These are phyloP conservation scores for Umbelopsis sp. DNA, from an alignment of 192 early-diverging fungal species.

Conservation along the genomic window DNA sequence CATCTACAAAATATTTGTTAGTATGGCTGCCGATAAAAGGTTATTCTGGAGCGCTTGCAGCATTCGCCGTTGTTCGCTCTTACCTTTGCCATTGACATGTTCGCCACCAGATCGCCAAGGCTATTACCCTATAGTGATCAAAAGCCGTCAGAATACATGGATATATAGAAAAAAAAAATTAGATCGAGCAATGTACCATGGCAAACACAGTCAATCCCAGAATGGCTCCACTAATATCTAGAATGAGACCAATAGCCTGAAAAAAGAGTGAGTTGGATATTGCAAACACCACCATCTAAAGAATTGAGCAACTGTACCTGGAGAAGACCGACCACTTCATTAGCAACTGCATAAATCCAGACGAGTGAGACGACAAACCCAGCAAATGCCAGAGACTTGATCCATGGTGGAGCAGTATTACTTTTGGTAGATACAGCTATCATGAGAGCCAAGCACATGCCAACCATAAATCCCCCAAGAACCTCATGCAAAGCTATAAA, in stretches of 20 bases:
- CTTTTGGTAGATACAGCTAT: slow-evolving; percentile 31
- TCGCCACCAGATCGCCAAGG: slow-evolving; percentile 88
- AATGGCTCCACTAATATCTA: slow-evolving; percentile 80
- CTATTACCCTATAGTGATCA: slow-evolving; percentile 64
- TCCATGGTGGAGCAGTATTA: slow-evolving; percentile 44
- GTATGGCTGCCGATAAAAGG: too few relatives aligned
- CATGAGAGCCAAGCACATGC: slow-evolving; percentile 26
- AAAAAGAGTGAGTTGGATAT: neutral
- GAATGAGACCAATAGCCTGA: slow-evolving; percentile 70
- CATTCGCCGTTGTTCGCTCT: neutral
- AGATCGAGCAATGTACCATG: slow-evolving; percentile 47
- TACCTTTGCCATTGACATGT: slow-evolving; percentile 80
- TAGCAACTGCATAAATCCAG: slow-evolving; percentile 87
- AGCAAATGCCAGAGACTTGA: slow-evolving; percentile 51
- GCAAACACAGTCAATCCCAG: slow-evolving; percentile 85
- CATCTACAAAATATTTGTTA: slow-evolving; percentile 47
- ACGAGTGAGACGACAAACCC: slow-evolving; percentile 77
- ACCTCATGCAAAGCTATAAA: slow-evolving; percentile 26
- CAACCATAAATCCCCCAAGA: slow-evolving; percentile 26
- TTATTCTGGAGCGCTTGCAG: too few relatives aligned
- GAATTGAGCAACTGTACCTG: slow-evolving; percentile 35
- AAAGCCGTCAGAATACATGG: neutral
- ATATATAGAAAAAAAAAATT: neutral
- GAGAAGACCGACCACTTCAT: slow-evolving; percentile 84
- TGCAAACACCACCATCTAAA: neutral